These are phyloP conservation scores for Geosmithia putterillii DNA, from an alignment of 2,329 filamentous ascomycete species.

Conservation along the genomic window DNA sequence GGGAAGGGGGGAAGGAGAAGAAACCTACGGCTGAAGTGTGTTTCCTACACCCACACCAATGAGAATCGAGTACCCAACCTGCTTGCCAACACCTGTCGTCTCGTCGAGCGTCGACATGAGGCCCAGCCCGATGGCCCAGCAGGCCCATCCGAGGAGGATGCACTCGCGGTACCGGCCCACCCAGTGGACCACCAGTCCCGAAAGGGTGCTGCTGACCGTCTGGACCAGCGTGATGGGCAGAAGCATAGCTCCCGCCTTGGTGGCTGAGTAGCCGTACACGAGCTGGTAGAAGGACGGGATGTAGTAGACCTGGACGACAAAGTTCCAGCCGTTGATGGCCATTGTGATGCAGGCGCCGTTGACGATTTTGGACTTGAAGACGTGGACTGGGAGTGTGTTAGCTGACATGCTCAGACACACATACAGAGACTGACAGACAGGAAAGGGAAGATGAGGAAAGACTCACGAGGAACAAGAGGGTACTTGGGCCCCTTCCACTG, in stretches of 20 bases:
- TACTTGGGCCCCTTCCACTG: conserved; percentile 34
- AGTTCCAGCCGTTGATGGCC: conserved; percentile 48
- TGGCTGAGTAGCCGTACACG: conserved; percentile 27
- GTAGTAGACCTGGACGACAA: conserved; percentile 41
- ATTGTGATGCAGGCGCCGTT: conserved; percentile 43
- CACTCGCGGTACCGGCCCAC: conserved; percentile 38
- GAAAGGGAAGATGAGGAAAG: neutral
- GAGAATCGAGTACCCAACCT: conserved; percentile 40
- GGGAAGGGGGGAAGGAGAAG: neutral
- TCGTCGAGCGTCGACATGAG: conserved; percentile 38
- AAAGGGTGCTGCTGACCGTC: conserved; percentile 33
- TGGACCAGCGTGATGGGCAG: conserved; percentile 30
- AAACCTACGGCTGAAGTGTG: conserved; percentile 33
- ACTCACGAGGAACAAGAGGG: conserved; percentile 32
- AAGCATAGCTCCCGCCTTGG: conserved; percentile 26
- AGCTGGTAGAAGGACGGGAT: conserved; percentile 34
- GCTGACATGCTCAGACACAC: neutral
- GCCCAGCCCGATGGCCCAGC: conserved; percentile 38
- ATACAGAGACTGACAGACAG: neutral
- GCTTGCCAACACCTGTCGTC: conserved; percentile 33
- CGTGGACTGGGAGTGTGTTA: conserved; percentile 24
- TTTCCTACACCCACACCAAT: conserved; percentile 39
- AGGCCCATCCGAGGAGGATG: conserved; percentile 39
- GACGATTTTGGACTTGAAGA: conserved; percentile 40
- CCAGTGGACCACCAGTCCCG: conserved; percentile 39